phyloP scores from a whole-genome alignment of 164 flowering plant genomes.

The Chimonanthus praecox region DNA sequence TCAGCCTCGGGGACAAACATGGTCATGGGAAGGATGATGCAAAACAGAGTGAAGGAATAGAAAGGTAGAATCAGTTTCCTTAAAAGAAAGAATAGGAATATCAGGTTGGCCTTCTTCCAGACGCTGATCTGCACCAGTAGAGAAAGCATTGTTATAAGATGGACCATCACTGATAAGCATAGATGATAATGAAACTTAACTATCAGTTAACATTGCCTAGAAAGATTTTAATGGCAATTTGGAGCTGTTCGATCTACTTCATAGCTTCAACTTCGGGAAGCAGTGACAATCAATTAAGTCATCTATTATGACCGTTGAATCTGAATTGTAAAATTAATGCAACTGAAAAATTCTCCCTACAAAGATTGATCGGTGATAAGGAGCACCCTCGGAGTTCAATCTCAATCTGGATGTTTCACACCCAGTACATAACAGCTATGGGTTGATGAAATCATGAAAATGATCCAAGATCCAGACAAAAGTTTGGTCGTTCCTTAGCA shows the following conservation, averaged over 20 bases:
- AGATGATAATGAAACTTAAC: not conserved
- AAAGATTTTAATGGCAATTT: not conserved
- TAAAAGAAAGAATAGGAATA: slow-evolving; percentile 89
- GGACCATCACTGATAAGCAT: not conserved
- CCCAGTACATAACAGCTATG: too few relatives aligned
- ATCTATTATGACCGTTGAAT: not conserved
- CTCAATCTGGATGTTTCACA: too few relatives aligned
- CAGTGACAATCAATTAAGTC: not conserved
- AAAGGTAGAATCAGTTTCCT: slow-evolving; percentile 88
- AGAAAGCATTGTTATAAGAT: not conserved
- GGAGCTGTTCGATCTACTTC: not conserved
- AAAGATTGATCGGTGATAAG: too few relatives aligned
- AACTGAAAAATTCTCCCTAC: too few relatives aligned
- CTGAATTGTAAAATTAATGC: not conserved
- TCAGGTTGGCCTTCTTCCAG: slow-evolving; percentile 85
- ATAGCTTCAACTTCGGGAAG: not conserved
- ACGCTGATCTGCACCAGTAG: slow-evolving; percentile 61
- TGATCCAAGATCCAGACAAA: too few relatives aligned
- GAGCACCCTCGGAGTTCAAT: too few relatives aligned
- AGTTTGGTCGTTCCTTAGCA: too few relatives aligned
- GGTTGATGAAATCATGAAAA: too few relatives aligned
- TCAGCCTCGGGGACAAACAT: slow-evolving; percentile 97
- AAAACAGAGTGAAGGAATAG: slow-evolving; percentile 94
- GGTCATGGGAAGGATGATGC: slow-evolving; percentile 96
- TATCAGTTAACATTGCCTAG: not conserved